Percentiles rank a stretch among this genome's conserved stretches.
Evolutionary conservation across 1,284 basidiomycete genomes (phyloP).

Genomic region (Heterobasidion occidentale): DNA sequence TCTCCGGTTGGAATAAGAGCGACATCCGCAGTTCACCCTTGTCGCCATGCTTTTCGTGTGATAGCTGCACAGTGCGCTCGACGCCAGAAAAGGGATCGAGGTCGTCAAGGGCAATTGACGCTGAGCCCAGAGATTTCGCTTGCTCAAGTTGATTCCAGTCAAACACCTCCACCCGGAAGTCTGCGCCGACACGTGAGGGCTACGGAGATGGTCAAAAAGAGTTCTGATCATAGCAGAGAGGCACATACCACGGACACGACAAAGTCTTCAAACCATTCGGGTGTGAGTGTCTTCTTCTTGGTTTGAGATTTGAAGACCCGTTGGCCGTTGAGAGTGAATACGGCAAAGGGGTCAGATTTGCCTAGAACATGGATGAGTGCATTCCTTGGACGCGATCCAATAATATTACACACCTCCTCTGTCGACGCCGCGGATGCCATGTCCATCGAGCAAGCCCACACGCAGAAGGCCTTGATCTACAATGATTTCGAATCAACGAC

Average conservation of each 20-base stretch:
- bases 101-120: conserved; percentile 62
- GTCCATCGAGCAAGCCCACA: conserved; percentile 76
- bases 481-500: neutral
- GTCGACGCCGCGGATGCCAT: conserved; percentile 77
- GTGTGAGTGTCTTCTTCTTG: conserved; percentile 85
- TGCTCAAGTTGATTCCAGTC: conserved; percentile 94
- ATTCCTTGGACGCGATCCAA: neutral
- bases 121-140: conserved; percentile 75
- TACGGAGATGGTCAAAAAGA: conserved; percentile 18
- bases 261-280: conserved; percentile 85
- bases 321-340: conserved; percentile 79
- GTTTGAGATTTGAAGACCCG: conserved; percentile 84
- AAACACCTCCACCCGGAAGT: conserved; percentile 79
- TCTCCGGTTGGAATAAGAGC: conserved; percentile 84
- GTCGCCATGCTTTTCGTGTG: conserved; percentile 61
- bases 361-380: conserved; percentile 27
- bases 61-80: conserved; percentile 55
- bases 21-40: conserved; percentile 71
- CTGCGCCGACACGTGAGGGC: conserved; percentile 77
- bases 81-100: conserved; percentile 76
- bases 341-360: conserved; percentile 85
- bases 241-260: conserved; percentile 58
- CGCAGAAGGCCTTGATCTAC: conserved; percentile 84
- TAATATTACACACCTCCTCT: conserved; percentile 54
- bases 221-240: neutral